Conservation (phyloP, 1,139 yeast genomes). For the Nakaseomyces nivariensis region DNA sequence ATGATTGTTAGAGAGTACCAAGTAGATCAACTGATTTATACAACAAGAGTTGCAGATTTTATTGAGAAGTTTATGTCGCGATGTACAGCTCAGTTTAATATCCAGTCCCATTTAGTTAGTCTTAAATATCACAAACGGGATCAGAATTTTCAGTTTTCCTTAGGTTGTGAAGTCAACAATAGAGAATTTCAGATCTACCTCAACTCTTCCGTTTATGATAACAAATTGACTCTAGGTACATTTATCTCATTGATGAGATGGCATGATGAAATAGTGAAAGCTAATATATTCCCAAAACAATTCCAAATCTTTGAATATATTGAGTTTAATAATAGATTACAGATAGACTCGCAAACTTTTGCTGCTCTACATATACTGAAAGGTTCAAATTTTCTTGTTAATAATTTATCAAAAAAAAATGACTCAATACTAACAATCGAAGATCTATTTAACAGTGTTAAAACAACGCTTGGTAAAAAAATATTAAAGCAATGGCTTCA, state of each 20-base stretch:
- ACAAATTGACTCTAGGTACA: neutral
- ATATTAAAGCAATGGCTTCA: constrained; percentile 31
- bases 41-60: neutral
- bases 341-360: constrained; percentile 32
- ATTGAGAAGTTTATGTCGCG: neutral
- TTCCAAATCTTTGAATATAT: neutral
- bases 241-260: neutral
- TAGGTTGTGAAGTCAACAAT: neutral
- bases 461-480: constrained; percentile 27
- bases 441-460: constrained; percentile 25
- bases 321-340: constrained; percentile 19
- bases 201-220: neutral
- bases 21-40: neutral
- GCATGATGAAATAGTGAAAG: neutral
- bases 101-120: neutral
- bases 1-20: neutral
- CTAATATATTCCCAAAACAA: neutral
- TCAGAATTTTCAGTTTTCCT: neutral
- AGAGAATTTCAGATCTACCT: neutral
- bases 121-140: neutral
- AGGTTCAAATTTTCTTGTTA: constrained; percentile 7
- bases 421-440: constrained; percentile 17
- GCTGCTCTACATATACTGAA: constrained; percentile 30
- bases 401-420: constrained; percentile 3
- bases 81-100: neutral